Conservation (phyloP, 805 yeast genomes). For the Yarrowia sp. region DNA sequence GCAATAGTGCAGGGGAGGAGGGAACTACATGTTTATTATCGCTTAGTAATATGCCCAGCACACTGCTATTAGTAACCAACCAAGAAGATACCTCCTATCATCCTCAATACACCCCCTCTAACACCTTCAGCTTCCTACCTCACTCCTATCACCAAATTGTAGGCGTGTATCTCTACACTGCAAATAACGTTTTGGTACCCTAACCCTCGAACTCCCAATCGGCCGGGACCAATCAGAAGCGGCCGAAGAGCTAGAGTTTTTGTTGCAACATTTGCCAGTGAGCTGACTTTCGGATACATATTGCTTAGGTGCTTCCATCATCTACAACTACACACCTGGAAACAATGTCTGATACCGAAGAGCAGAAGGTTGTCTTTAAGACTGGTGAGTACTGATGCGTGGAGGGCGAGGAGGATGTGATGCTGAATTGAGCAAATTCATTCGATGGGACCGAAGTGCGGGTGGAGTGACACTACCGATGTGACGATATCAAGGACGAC, state of each 20-base stretch:
- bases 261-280: constrained; percentile 11
- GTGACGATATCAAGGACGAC: too few relatives aligned
- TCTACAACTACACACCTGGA: constrained; percentile 21
- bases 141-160: too few relatives aligned
- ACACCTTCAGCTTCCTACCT: too few relatives aligned
- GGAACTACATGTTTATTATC: too few relatives aligned
- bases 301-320: constrained; percentile 21
- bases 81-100: too few relatives aligned
- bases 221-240: constrained; percentile 12
- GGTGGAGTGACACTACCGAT: too few relatives aligned
- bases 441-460: too few relatives aligned
- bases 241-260: background rate
- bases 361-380: constrained; percentile 25
- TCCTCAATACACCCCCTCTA: too few relatives aligned
- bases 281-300: constrained; percentile 24
- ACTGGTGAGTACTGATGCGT: constrained; percentile 21
- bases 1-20: background rate
- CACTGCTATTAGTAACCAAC: too few relatives aligned
- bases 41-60: too few relatives aligned
- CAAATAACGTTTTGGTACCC: background rate
- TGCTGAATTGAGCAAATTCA: background rate
- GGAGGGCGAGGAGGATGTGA: background rate
- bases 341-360: constrained; percentile 24
- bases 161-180: too few relatives aligned
- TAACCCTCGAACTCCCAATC: constrained; percentile 23